Evolutionary conservation across 2,329 filamentous ascomycete species (phyloP).

Genomic region (Talaromyces marneffei): DNA sequence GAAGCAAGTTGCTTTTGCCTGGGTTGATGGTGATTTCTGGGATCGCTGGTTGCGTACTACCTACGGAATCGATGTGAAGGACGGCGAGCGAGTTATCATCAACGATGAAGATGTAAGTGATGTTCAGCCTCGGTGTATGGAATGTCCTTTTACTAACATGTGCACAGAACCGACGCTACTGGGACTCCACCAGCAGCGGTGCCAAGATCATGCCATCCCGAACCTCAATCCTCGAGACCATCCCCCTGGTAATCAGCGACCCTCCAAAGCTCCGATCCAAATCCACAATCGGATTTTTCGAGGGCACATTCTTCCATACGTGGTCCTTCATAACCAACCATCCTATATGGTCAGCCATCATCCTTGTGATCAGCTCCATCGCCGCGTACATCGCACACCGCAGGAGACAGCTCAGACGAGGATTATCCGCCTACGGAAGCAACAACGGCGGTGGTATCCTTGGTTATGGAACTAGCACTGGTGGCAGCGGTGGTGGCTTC

Average conservation of each 20-base stretch:
- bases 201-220: constrained; percentile 85
- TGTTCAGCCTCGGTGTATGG: neutral
- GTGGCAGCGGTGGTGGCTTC: constrained; percentile 38
- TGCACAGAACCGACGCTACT: constrained; percentile 78
- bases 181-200: constrained; percentile 85
- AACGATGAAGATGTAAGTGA: constrained; percentile 89
- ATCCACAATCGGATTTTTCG: constrained; percentile 44
- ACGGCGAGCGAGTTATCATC: constrained; percentile 89
- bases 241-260: constrained; percentile 46
- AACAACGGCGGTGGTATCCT: constrained; percentile 8
- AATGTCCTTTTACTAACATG: constrained; percentile 28
- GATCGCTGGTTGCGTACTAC: constrained; percentile 94
- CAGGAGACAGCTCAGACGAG: constrained; percentile 1
- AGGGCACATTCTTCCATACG: constrained; percentile 43
- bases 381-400: constrained; percentile 24
- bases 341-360: constrained; percentile 38
- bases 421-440: neutral
- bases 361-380: constrained; percentile 32
- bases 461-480: constrained; percentile 33
- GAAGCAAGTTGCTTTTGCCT: constrained; percentile 89
- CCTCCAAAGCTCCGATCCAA: constrained; percentile 46
- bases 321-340: constrained; percentile 39
- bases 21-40: constrained; percentile 97
- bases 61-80: constrained; percentile 78
- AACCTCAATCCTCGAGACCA: constrained; percentile 82